Conservation (phyloP, 192 early-diverging fungal species). For the Coemansia sp. region DNA sequence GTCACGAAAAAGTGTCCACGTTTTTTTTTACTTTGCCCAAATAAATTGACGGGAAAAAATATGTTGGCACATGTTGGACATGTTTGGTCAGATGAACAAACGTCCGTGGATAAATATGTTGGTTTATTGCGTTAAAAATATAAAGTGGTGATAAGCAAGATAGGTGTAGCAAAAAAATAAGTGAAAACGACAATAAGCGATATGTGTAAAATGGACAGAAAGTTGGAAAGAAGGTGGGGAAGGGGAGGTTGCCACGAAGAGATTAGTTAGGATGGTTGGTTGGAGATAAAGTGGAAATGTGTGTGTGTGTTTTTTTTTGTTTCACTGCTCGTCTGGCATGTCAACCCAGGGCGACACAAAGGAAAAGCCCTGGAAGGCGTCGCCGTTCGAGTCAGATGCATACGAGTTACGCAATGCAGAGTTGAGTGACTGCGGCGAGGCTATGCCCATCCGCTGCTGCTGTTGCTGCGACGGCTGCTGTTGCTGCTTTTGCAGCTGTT, state of each 20-base stretch:
- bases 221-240: neutral
- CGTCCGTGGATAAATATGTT: neutral
- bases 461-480: constrained; percentile 5
- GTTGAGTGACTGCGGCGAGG: constrained; percentile 22
- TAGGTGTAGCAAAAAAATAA: neutral
- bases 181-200: neutral
- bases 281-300: neutral
- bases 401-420: constrained; percentile 10
- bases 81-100: neutral
- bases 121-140: neutral
- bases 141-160: neutral
- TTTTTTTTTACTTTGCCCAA: neutral
- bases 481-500: constrained; percentile 21
- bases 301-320: too few species aligned
- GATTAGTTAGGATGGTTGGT: neutral
- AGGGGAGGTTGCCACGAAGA: neutral
- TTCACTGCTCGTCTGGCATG: constrained; percentile 24
- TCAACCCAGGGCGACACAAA: constrained; percentile 52
- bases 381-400: constrained; percentile 8
- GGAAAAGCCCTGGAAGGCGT: constrained; percentile 53
- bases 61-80: neutral
- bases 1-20: neutral
- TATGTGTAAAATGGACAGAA: neutral
- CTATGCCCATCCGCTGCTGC: constrained; percentile 11
- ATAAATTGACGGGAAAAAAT: neutral